Base-by-base conservation (phyloP, 116 monocot genomes). In the Phalaenopsis hybrid region DNA sequence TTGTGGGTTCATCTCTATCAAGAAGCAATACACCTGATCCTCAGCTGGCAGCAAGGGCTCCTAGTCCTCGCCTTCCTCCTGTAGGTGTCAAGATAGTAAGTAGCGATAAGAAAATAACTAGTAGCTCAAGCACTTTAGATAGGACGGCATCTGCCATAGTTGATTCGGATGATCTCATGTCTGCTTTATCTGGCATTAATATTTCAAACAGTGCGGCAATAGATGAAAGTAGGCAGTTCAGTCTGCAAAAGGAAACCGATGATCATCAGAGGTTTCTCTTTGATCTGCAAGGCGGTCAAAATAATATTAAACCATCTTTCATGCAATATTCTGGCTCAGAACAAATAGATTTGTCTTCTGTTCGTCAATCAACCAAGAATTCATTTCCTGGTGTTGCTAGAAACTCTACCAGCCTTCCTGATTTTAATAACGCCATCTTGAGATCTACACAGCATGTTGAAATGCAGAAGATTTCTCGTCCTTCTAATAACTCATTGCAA, bases 11-110 rank as follows among this genome's bases (percentile, higher is more conserved):
- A 28, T 87, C 93, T 44, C 76, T 90, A 79, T 85, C 88, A 74
- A 89, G 89, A 81, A 89, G 80, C 49, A 81, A 45, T 1, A 87
- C 92, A 44, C 88, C 92, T 76, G 92, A 95, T 85, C 86, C 88
- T 61, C 87, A 89, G 34, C 74, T 80, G 41, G 37, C 86, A 44
- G 85, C 83, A 83, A 92, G 89, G 84, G 79, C 85, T 78, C 82
- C 92, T 78, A 88, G 89, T 82, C 89, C 92, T 52, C 57, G 82
- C 28, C 87, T 89, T 57, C 86, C 91, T 65, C 89, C 88, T 82
- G 81, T 91, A 5, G 91, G 91, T 70, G 85, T 82, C 73, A 86
- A 81, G 84, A 79, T 88, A 31, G 78, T 79, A 61, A 16, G 81
- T 10, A 52, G 48, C 70, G 87, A 84, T n/a, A 85, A 76, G 72